Evolutionary conservation across 75 land plant genomes (phyloP), one percentile per base, ranked within the genome.

Genomic region (Pinus taeda): DNA sequence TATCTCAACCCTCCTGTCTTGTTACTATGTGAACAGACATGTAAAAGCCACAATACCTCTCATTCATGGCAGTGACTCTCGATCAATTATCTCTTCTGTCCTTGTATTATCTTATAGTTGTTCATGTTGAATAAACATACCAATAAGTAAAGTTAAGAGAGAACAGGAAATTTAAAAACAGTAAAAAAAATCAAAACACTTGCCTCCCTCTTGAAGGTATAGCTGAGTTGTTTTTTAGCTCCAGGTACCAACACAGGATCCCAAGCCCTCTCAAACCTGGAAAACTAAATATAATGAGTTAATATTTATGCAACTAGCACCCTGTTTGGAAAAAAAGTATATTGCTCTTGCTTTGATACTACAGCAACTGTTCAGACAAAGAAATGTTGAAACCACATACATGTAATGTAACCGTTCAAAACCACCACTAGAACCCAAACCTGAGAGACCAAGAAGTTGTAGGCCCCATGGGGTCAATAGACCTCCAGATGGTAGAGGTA

Each of bases 401-500:
- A 94, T 79, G 77, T 89, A 92, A 74, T 97, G 98, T 71, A 97
- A 74, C 30, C 95, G 88, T 77, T 97, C 99, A 91, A 97, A 94
- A 66, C 99, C 99, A 63, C 88, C 79, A 76, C 91, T 78, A 42
- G 91, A 85, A 45, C 99, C 98, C 75, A 97, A 86, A 29, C 88
- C 92, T 62, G 85, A 75, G 45, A 97, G 82, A 55, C 98, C 99
- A 74, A 97, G 89, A 24, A 74, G 60, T 79, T 97, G 99, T 62
- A 97, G 82, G 4, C 90, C 91, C 57, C 88, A 80, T 30, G 99
- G 91, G 2, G 96, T 93, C 73, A 97, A 90, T 58, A 86, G 77
- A n/a, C 99, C 94, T 63, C 99, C 99, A 66, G 98, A 93, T 73
- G 98, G 99, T 77, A 95, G 86, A 77, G 61, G 82, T 21, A 95